These are phyloP conservation scores for Pichia paraexigua DNA, from an alignment of 805 yeast species.

Conservation along the genomic window DNA sequence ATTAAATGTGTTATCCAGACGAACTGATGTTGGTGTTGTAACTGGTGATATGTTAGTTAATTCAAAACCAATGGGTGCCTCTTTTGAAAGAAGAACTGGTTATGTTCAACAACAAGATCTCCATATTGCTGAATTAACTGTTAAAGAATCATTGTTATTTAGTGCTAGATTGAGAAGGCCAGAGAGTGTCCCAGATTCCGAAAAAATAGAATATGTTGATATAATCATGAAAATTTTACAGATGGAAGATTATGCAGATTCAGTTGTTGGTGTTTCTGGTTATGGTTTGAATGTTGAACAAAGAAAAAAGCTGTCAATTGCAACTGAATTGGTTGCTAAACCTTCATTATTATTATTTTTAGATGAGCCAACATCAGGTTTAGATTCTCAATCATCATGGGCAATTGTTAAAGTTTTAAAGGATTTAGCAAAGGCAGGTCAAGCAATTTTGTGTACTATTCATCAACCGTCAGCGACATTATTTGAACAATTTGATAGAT, in stretches of 20 bases:
- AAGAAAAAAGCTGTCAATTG: constrained; percentile 46
- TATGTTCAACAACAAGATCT: constrained; percentile 52
- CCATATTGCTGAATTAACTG: constrained; percentile 43
- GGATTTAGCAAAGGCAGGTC: constrained; percentile 45
- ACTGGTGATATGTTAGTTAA: constrained; percentile 52
- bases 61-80: constrained; percentile 38
- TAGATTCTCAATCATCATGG: constrained; percentile 55
- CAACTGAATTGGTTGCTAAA: constrained; percentile 47
- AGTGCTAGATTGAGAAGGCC: constrained; percentile 44
- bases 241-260: constrained; percentile 42
- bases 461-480: constrained; percentile 44
- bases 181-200: constrained; percentile 30
- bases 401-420: constrained; percentile 45
- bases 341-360: constrained; percentile 45
- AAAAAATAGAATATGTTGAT: constrained; percentile 38
- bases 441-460: constrained; percentile 51
- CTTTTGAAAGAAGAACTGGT: constrained; percentile 49
- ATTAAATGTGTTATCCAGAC: constrained; percentile 43
- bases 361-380: constrained; percentile 56
- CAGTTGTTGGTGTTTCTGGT: constrained; percentile 40
- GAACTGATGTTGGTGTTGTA: constrained; percentile 44
- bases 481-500: constrained; percentile 35
- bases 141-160: constrained; percentile 41
- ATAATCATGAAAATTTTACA: constrained; percentile 32
- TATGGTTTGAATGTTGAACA: constrained; percentile 48